phyloP scores from a whole-genome alignment of 208 protist species.

The Phytomonas sp. region DNA sequence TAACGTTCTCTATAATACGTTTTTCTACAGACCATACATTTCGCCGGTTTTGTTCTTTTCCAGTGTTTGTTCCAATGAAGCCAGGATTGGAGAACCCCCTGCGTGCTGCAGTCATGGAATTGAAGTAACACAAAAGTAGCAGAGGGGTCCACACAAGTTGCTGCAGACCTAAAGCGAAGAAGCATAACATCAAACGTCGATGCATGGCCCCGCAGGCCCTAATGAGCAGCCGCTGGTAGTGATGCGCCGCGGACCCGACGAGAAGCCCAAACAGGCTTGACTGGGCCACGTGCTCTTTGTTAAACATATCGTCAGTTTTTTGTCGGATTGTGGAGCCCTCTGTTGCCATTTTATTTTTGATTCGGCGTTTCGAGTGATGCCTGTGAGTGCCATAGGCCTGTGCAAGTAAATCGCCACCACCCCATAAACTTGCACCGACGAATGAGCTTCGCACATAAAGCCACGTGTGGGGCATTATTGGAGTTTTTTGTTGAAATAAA shows the following conservation, averaged over 20 bases:
- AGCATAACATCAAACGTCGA: constrained; percentile 21
- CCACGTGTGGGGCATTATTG: not conserved
- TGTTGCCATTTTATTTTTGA: not conserved
- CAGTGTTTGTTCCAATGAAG: constrained; percentile 36
- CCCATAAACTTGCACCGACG: not conserved
- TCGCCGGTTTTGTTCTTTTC: constrained; percentile 24
- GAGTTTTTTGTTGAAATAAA: not conserved
- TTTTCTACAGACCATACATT: constrained; percentile 37
- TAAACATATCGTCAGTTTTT: not conserved
- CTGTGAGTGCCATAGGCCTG: not conserved
- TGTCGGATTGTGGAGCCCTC: not conserved
- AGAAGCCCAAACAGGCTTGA: not conserved
- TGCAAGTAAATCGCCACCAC: not conserved
- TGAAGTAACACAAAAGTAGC: constrained; percentile 57
- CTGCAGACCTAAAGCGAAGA: constrained; percentile 44
- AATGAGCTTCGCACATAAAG: not conserved
- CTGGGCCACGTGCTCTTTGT: not conserved
- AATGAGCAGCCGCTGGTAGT: constrained; percentile 20
- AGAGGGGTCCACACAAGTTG: constrained; percentile 65
- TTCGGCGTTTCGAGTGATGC: not conserved
- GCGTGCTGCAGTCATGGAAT: constrained; percentile 42
- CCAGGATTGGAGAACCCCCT: constrained; percentile 47
- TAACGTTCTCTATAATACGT: constrained; percentile 43
- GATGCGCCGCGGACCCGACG: not conserved
- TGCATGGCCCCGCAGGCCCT: constrained; percentile 32